Percentiles rank a stretch among this genome's conserved stretches.
Evolutionary conservation across 192 early-diverging fungal genomes (phyloP).

Genomic region (Coemansia sp.): DNA sequence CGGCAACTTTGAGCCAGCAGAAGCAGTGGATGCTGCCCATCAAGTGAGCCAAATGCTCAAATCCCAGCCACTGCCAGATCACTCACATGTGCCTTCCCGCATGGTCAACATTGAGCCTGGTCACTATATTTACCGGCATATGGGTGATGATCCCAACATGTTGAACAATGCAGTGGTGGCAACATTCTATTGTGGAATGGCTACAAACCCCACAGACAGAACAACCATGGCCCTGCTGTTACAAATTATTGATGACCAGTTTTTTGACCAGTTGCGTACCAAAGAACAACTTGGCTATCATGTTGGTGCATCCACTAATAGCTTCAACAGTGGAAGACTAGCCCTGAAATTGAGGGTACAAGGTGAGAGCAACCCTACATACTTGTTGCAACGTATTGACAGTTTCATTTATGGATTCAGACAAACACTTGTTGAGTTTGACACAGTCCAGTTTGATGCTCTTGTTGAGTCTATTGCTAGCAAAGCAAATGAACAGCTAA

Average conservation of each 20-base stretch:
- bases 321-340: not conserved
- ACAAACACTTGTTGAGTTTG: not conserved
- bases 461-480: conserved; percentile 31
- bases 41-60: conserved; percentile 57
- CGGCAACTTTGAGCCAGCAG: conserved; percentile 69
- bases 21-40: conserved; percentile 59
- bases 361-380: conserved; percentile 77
- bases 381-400: conserved; percentile 30
- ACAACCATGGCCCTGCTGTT: conserved; percentile 62
- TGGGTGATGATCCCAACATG: conserved; percentile 63
- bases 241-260: conserved; percentile 75
- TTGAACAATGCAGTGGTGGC: conserved; percentile 81
- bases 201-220: conserved; percentile 56
- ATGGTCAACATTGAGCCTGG: conserved; percentile 26
- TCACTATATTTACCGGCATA: conserved; percentile 17
- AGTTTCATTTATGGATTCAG: conserved; percentile 63
- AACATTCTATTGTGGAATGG: conserved; percentile 73
- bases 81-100: not conserved
- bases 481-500: not conserved
- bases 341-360: conserved; percentile 71
- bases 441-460: conserved; percentile 54
- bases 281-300: conserved; percentile 77
- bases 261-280: conserved; percentile 86
- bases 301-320: not conserved
- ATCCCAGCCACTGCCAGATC: conserved; percentile 53